phyloP scores from a whole-genome alignment of 225 moss, liverwort and hornwort genomes.

The Rhytidiadelphus loreus region DNA sequence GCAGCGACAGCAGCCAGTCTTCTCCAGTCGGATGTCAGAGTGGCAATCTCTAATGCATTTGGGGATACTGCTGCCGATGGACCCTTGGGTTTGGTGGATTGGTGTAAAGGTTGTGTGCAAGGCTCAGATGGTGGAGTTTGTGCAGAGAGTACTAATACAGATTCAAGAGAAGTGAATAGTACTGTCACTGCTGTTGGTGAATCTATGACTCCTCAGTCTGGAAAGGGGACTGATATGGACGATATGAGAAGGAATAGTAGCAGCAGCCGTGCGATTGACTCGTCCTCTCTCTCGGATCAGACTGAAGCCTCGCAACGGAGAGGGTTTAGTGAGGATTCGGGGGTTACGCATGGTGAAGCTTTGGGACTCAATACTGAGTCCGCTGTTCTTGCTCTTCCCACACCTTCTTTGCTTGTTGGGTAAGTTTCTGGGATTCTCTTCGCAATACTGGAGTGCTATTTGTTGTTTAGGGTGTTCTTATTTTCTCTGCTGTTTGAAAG shows the following conservation, averaged over 20 bases:
- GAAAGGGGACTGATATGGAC: slow-evolving; percentile 42
- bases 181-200: slow-evolving; percentile 71
- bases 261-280: slow-evolving; percentile 54
- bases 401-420: slow-evolving; percentile 86
- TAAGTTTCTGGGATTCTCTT: slow-evolving; percentile 16
- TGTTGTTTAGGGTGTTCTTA: not conserved
- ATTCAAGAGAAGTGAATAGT: slow-evolving; percentile 83
- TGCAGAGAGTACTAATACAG: slow-evolving; percentile 50
- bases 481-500: not conserved
- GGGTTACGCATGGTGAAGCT: slow-evolving; percentile 45
- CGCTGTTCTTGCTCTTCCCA: slow-evolving; percentile 61
- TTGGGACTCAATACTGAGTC: slow-evolving; percentile 40
- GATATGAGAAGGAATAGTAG: slow-evolving; percentile 49
- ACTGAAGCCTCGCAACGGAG: slow-evolving; percentile 67
- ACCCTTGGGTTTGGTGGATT: slow-evolving; percentile 69
- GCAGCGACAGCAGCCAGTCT: slow-evolving; percentile 81
- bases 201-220: slow-evolving; percentile 48
- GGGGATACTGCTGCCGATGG: slow-evolving; percentile 76
- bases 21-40: slow-evolving; percentile 83
- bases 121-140: slow-evolving; percentile 39
- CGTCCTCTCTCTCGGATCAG: slow-evolving; percentile 77
- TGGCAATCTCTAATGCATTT: slow-evolving; percentile 71
- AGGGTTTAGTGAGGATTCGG: slow-evolving; percentile 50
- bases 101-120: slow-evolving; percentile 70
- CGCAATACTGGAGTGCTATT: not conserved